Conservation (phyloP, 345 rosid species). For the Euphorbia lathyris region DNA sequence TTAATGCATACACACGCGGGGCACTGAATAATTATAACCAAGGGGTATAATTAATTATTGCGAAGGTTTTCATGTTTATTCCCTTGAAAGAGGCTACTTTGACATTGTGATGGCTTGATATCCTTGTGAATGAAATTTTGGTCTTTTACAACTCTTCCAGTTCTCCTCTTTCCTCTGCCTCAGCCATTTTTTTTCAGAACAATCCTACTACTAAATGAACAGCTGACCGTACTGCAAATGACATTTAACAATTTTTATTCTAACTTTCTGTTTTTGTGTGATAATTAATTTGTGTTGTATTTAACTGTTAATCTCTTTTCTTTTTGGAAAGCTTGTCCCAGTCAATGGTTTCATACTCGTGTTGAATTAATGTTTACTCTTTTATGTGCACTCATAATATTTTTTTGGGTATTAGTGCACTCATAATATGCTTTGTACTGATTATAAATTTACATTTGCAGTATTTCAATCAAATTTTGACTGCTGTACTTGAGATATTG, state of each 20-base stretch:
- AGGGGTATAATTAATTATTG: slow-evolving; percentile 4
- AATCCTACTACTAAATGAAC: not conserved
- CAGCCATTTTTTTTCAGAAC: not conserved
- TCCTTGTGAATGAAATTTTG: not conserved
- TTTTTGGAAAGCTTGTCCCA: not conserved
- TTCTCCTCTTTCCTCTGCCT: not conserved
- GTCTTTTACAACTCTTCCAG: not conserved
- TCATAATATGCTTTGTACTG: not conserved
- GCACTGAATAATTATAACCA: not conserved
- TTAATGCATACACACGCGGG: not conserved
- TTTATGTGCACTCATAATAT: not conserved
- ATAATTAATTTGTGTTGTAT: not conserved
- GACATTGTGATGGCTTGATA: not conserved
- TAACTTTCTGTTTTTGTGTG: not conserved
- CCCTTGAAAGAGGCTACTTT: not conserved
- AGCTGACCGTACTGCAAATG: not conserved
- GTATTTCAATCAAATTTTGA: slow-evolving; percentile 97
- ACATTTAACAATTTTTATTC: not conserved
- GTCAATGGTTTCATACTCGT: not conserved
- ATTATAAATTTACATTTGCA: slow-evolving; percentile 34
- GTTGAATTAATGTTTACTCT: not conserved
- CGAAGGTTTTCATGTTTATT: not conserved
- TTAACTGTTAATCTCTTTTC: not conserved
- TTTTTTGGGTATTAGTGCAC: no score
- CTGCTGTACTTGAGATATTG: slow-evolving; percentile 88